Evolutionary conservation across 1,284 basidiomycete genomes (phyloP).

Genomic region (Naganishia sp.): DNA sequence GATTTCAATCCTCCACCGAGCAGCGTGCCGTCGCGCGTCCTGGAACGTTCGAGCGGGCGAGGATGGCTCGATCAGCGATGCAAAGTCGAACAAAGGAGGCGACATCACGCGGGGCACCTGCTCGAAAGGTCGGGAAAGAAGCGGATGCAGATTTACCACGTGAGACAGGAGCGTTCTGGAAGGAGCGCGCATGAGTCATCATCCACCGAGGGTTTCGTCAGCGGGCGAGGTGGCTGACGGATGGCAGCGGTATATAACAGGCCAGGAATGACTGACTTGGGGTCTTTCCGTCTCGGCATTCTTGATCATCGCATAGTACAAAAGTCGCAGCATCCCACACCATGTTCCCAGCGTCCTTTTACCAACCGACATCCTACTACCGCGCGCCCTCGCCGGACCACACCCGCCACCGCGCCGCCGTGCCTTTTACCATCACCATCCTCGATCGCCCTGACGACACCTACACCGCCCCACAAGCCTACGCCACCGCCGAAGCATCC

Average conservation of each 20-base stretch:
- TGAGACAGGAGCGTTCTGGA: conserved; percentile 20
- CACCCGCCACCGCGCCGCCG: not conserved
- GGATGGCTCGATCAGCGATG: too few relatives aligned
- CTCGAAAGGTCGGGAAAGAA: conserved; percentile 18
- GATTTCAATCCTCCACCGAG: too few relatives aligned
- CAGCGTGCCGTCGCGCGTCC: too few relatives aligned
- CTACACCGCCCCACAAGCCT: not conserved
- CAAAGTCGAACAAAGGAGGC: not conserved
- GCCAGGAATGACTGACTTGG: not conserved
- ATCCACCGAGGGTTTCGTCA: not conserved
- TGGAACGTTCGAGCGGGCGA: too few relatives aligned
- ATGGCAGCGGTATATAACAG: not conserved
- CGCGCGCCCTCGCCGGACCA: conserved; percentile 16
- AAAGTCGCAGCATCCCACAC: not conserved
- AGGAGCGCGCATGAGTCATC: not conserved
- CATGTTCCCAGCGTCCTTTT: conserved; percentile 5
- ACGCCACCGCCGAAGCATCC: conserved; percentile 8
- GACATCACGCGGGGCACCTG: conserved; percentile 1
- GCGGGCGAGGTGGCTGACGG: not conserved
- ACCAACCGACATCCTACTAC: conserved; percentile 13
- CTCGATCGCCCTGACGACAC: not conserved
- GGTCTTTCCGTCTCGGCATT: not conserved
- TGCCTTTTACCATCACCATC: conserved; percentile 8
- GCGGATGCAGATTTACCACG: conserved; percentile 6
- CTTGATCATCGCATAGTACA: not conserved